phyloP scores from a whole-genome alignment of 2,329 filamentous ascomycete species.

The Diaporthe citrichinensis region DNA sequence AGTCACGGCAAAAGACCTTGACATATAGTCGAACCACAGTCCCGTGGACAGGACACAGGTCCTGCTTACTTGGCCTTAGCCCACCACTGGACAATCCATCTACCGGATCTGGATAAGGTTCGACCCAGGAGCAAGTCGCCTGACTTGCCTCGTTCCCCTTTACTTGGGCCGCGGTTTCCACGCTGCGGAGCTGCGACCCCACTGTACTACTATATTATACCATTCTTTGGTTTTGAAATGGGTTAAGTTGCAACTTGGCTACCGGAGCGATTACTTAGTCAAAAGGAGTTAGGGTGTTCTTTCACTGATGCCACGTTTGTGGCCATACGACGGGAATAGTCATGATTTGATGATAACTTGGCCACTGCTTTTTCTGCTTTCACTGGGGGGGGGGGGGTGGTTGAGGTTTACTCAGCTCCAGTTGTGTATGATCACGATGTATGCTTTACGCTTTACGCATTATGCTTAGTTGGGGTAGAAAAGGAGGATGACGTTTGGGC shows the following conservation, averaged over 20 bases:
- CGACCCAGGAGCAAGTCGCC: neutral
- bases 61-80: neutral
- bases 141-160: neutral
- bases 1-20: neutral
- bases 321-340: neutral
- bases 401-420: neutral
- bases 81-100: too few relatives aligned
- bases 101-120: neutral
- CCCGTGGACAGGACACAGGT: neutral
- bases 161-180: neutral
- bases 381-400: too few relatives aligned
- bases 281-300: constrained; percentile 15
- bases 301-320: neutral
- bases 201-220: constrained; percentile 24
- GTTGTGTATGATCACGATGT: constrained; percentile 38
- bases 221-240: neutral
- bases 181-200: neutral
- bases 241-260: neutral
- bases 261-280: neutral
- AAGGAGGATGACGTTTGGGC: neutral
- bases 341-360: neutral
- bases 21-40: neutral
- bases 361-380: neutral
- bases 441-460: constrained; percentile 34
- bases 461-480: constrained; percentile 1